Base-by-base conservation (phyloP, 202 grass and related monocot genomes). In the Dendrocalamus latiflorus region DNA sequence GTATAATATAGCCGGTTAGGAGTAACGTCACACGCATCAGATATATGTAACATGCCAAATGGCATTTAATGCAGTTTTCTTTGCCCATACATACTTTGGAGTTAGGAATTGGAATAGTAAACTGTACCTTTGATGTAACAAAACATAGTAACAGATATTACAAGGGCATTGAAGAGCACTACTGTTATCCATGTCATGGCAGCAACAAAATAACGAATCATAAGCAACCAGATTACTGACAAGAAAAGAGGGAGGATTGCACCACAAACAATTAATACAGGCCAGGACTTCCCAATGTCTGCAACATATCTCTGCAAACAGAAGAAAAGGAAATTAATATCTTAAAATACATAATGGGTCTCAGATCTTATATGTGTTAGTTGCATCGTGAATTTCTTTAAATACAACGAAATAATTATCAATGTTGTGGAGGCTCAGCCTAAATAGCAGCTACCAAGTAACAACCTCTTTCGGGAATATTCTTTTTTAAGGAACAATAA, bases 281-380 rank as follows among this genome's bases (percentile, higher is more conserved):
- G 96, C 96, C 93, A 99, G 25, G 96, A 93, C 42, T 99, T 99
- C 47, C 96, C 93, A 68, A 96, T 94, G 81, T 99, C 96, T n/a
- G 96, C 93, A 34, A 99, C 76, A 77, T 99, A 99, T 87, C 96
- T 95, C 95, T 98, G 87, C 77, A 95, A 16, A 82, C 10, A 79
- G 57, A 76, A 72, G 21, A 85, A 81, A 73, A 81, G 4, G 36
- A 50, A 60, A 75, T 84, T 84, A 82, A 38, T 51, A 39, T 62
- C 15, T 56, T 44, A 21, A 88, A 61, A 11, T 24, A 57, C 45
- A 65, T 18, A 24, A 63, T 59, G 48, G 6, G n/a, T 16, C 17
- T 59, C 53, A 22, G 33, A 68, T 63, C 34, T 30, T 68, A 62
- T 60, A 73, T 64, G 51, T 9, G 68, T 64, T 25, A 44, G 28